A percentile compares a stretch with the other conserved stretches of the same genome.
phyloP scores from a whole-genome alignment of 202 grass and related monocot genomes.

The Carex arenaria region DNA sequence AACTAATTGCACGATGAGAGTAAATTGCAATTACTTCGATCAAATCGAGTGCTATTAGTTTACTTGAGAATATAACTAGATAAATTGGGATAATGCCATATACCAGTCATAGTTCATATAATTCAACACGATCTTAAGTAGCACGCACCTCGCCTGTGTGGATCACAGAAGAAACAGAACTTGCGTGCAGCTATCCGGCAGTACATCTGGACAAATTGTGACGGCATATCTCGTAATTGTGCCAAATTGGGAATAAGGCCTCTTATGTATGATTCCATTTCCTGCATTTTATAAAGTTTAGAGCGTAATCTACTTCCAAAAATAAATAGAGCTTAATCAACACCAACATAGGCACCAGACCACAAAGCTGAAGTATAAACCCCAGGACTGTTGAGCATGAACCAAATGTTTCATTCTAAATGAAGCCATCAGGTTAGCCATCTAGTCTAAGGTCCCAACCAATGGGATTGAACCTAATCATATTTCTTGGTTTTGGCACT shows the following conservation, averaged over 20 bases:
- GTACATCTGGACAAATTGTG: constrained; percentile 98
- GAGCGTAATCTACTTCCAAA: not conserved
- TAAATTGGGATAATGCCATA: not conserved
- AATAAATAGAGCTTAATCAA: not conserved
- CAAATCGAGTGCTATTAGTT: not conserved
- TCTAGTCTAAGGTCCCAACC: not conserved
- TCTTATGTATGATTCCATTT: constrained; percentile 99
- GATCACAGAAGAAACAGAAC: constrained; percentile 99
- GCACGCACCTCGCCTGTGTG: constrained; percentile 67
- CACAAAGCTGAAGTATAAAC: not conserved
- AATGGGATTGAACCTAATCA: not conserved
- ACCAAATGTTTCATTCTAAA: not conserved
- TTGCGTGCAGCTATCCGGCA: constrained; percentile 97
- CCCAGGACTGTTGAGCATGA: not conserved
- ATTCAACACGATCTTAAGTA: not conserved
- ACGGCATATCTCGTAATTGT: constrained; percentile 86
- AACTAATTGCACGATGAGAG: not conserved
- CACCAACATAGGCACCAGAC: not conserved
- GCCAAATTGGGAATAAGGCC: constrained; percentile 97
- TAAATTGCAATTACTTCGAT: not conserved
- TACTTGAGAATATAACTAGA: not conserved
- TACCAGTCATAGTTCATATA: not conserved
- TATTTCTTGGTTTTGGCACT: not conserved
- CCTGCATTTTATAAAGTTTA: constrained; percentile 43
- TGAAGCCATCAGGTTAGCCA: not conserved